Percentiles rank a stretch among this genome's conserved stretches.
These are phyloP conservation scores for Didymella exigua DNA, from an alignment of 2,329 filamentous ascomycete species.

Conservation along the genomic window DNA sequence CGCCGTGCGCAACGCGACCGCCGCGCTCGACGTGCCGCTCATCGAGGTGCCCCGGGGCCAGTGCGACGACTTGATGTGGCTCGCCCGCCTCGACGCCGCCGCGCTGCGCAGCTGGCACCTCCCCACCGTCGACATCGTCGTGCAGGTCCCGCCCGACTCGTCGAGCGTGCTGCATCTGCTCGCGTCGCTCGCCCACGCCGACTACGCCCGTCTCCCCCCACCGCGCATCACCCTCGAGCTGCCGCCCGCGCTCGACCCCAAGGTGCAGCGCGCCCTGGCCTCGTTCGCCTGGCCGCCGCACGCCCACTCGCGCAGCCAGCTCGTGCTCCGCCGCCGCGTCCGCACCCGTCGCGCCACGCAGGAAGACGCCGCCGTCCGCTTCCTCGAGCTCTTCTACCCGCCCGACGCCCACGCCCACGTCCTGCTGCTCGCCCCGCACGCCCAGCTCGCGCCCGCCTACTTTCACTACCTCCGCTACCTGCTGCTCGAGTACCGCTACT, in stretches of 20 bases:
- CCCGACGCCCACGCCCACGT: slow-evolving; percentile 70
- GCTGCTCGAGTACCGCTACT: slow-evolving; percentile 78
- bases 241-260: slow-evolving; percentile 70
- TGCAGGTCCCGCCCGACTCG: slow-evolving; percentile 73
- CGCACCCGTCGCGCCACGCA: slow-evolving; percentile 63
- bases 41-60: slow-evolving; percentile 74
- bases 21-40: slow-evolving; percentile 62
- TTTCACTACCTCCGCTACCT: slow-evolving; percentile 85
- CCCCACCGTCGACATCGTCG: slow-evolving; percentile 77
- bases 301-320: slow-evolving; percentile 48
- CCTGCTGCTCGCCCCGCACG: slow-evolving; percentile 81
- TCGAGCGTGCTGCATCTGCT: slow-evolving; percentile 81
- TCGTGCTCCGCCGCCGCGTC: slow-evolving; percentile 79
- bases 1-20: slow-evolving; percentile 63
- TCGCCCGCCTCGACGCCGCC: slow-evolving; percentile 75
- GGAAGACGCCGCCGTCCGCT: slow-evolving; percentile 74
- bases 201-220: slow-evolving; percentile 71
- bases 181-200: slow-evolving; percentile 73
- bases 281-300: slow-evolving; percentile 69
- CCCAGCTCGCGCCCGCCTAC: slow-evolving; percentile 79
- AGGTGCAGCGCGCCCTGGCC: slow-evolving; percentile 67
- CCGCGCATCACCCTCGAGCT: slow-evolving; percentile 87
- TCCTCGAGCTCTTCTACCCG: slow-evolving; percentile 90
- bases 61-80: slow-evolving; percentile 72
- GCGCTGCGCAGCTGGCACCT: slow-evolving; percentile 80